phyloP scores from a whole-genome alignment of 768 basidiomycete genomes.

The Guyanaporus albipodus region DNA sequence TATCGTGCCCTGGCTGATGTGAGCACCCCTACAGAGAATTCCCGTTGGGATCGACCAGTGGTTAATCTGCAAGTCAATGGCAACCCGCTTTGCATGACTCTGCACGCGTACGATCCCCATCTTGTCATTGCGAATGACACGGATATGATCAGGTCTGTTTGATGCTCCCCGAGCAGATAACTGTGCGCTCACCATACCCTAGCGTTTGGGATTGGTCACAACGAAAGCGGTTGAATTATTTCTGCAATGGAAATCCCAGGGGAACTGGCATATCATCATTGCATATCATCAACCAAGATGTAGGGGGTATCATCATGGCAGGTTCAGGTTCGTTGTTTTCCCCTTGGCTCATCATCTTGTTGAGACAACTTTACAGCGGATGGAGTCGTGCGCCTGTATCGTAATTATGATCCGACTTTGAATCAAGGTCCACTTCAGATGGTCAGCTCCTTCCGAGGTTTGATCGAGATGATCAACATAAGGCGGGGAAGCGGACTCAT shows the following conservation, averaged over 20 bases:
- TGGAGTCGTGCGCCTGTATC: conserved; percentile 85
- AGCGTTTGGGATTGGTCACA: conserved; percentile 97
- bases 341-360: background rate
- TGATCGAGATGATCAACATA: conserved; percentile 71
- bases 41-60: conserved; percentile 71
- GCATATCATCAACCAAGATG: conserved; percentile 93
- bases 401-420: conserved; percentile 80
- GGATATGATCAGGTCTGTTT: conserved; percentile 75
- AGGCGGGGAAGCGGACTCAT: conserved; percentile 82
- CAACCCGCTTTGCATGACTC: conserved; percentile 70
- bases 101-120: conserved; percentile 92
- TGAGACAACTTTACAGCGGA: conserved; percentile 56
- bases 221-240: conserved; percentile 70
- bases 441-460: conserved; percentile 89
- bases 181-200: background rate
- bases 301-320: conserved; percentile 83
- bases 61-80: conserved; percentile 56
- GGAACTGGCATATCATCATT: conserved; percentile 84
- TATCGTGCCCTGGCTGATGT: background rate
- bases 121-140: conserved; percentile 80
- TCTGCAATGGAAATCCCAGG: conserved; percentile 83
- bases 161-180: background rate
- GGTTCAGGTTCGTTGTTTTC: conserved; percentile 62
- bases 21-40: conserved; percentile 41
- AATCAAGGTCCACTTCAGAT: conserved; percentile 78